A percentile compares a stretch with the other conserved stretches of the same genome.
These are phyloP conservation scores for Letharia lupina DNA, from an alignment of 495 filamentous ascomycete species.

Conservation along the genomic window DNA sequence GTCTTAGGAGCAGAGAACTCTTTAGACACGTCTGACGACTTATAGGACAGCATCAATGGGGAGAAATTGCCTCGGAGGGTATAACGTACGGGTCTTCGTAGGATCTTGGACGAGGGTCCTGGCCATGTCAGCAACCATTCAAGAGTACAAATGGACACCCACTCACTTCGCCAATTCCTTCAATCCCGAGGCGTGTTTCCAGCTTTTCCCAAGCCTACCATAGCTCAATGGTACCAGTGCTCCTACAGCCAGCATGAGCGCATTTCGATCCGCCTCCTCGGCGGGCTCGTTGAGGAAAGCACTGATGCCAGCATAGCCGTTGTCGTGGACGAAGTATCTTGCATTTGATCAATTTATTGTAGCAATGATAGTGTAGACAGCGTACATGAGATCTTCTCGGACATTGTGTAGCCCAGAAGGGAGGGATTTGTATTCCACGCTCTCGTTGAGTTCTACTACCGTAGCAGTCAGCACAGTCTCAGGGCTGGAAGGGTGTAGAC, in stretches of 20 bases:
- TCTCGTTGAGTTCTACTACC: conserved; percentile 72
- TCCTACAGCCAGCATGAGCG: conserved; percentile 85
- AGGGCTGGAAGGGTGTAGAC: conserved; percentile 22
- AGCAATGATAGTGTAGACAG: conserved; percentile 7
- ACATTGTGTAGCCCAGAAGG: conserved; percentile 90
- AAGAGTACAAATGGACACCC: background rate
- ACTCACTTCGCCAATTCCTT: conserved; percentile 64
- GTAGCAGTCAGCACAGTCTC: conserved; percentile 18
- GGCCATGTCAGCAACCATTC: conserved; percentile 13
- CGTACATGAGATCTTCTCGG: conserved; percentile 72
- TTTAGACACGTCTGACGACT: too few relatives aligned
- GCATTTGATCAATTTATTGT: background rate
- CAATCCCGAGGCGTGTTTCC: conserved; percentile 74
- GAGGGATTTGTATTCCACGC: conserved; percentile 89
- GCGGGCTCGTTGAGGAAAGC: conserved; percentile 84
- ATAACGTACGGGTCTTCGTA: conserved; percentile 35
- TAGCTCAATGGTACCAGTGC: conserved; percentile 78
- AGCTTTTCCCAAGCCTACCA: conserved; percentile 78
- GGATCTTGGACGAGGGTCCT: conserved; percentile 47
- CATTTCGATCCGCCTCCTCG: conserved; percentile 69
- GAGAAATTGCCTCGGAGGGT: too few relatives aligned
- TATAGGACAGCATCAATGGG: too few relatives aligned
- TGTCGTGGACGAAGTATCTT: conserved; percentile 79
- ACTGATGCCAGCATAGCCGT: conserved; percentile 76
- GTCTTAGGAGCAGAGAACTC: too few relatives aligned